Conservation (phyloP, 1,284 basidiomycete genomes). For the Boletus holoroseus region DNA sequence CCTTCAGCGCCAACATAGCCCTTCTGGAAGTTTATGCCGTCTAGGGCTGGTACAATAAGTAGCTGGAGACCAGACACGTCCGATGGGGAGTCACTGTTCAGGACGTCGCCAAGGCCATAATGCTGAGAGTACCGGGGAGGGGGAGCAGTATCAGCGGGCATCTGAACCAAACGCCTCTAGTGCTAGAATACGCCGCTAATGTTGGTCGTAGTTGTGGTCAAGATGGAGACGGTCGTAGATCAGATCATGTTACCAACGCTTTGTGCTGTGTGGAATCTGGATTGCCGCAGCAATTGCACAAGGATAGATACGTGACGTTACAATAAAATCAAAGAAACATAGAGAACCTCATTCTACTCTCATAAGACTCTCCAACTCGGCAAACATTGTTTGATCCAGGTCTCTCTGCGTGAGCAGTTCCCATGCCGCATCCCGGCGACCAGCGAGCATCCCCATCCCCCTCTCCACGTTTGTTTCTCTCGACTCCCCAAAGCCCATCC, state of each 20-base stretch:
- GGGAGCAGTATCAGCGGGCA: conserved; percentile 33
- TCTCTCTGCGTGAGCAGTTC: conserved; percentile 63
- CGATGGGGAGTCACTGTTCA: conserved; percentile 6
- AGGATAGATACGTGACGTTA: conserved; percentile 21
- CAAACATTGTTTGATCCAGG: conserved; percentile 64
- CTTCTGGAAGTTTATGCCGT: conserved; percentile 70
- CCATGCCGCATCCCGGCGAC: conserved; percentile 65
- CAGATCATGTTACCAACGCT: conserved; percentile 3
- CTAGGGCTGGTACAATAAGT: conserved; percentile 59
- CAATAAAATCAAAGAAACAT: conserved; percentile 7
- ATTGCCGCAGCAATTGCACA: conserved; percentile 10
- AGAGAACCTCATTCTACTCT: conserved; percentile 47
- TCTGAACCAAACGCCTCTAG: conserved; percentile 16
- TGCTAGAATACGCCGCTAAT: neutral
- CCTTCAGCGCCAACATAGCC: conserved; percentile 74
- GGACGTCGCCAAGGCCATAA: conserved; percentile 20
- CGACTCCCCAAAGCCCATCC: conserved; percentile 71
- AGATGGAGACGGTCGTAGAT: neutral
- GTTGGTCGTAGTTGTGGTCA: conserved; percentile 31
- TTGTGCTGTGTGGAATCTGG: neutral
- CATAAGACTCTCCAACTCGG: conserved; percentile 69
- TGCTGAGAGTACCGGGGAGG: conserved; percentile 39
- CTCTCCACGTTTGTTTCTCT: conserved; percentile 59
- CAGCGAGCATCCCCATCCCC: conserved; percentile 70
- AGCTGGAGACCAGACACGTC: conserved; percentile 43